Percentiles rank a stretch among this genome's conserved stretches.
Evolutionary conservation across 192 early-diverging fungal species (phyloP).

Genomic region (Chytriomyces sp.): DNA sequence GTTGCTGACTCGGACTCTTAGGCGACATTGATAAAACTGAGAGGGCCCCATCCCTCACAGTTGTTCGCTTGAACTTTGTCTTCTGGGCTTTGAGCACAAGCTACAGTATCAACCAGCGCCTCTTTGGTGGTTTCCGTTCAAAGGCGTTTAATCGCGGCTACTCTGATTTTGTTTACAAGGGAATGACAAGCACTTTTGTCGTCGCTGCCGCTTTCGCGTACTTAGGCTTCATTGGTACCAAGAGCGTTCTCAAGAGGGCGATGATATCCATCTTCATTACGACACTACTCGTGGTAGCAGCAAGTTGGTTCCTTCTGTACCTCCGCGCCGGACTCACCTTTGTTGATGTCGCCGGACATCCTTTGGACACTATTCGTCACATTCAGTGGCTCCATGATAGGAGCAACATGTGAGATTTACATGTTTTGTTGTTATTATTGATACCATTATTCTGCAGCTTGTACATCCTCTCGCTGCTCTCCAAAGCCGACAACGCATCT

Average conservation of each 20-base stretch:
- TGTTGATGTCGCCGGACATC: slow-evolving; percentile 7
- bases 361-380: slow-evolving; percentile 22
- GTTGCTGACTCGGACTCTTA: not conserved
- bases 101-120: slow-evolving; percentile 2
- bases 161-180: slow-evolving; percentile 35
- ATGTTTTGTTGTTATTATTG: not conserved
- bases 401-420: slow-evolving; percentile 14
- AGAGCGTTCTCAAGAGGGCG: slow-evolving; percentile 15
- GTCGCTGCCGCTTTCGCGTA: slow-evolving; percentile 27
- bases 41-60: slow-evolving; percentile 3
- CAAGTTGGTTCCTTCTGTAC: slow-evolving; percentile 22
- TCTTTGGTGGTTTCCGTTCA: slow-evolving; percentile 19
- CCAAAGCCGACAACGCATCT: slow-evolving; percentile 16
- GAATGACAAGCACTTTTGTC: slow-evolving; percentile 20
- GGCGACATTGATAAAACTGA: not conserved
- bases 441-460: not conserved
- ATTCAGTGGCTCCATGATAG: slow-evolving; percentile 38
- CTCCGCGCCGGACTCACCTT: slow-evolving; percentile 26
- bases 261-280: slow-evolving; percentile 19
- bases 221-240: slow-evolving; percentile 29
- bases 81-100: slow-evolving; percentile 22
- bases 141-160: slow-evolving; percentile 32
- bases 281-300: slow-evolving; percentile 12
- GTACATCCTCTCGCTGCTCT: slow-evolving; percentile 21
- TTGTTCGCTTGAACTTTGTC: slow-evolving; percentile 33